Evolutionary conservation across 768 basidiomycete genomes (phyloP), one percentile per base, ranked within the genome.

Genomic region (Ramaria rubella): DNA sequence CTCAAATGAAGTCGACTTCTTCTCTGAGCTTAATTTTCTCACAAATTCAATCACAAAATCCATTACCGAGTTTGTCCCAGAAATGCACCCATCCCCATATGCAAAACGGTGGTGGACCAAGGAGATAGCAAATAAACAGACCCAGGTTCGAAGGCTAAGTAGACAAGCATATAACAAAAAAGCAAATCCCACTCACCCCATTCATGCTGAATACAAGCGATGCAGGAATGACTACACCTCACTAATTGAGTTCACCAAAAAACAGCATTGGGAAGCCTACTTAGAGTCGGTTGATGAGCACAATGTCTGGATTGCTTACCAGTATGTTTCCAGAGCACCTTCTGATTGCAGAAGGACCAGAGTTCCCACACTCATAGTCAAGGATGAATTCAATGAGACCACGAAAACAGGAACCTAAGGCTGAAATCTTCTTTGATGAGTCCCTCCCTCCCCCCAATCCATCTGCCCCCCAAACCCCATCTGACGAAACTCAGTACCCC

Each of bases 61-160:
- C n/a, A n/a, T n/a, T n/a, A n/a, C n/a, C n/a, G n/a, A n/a, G n/a
- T n/a, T n/a, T n/a, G n/a, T n/a, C n/a, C n/a, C n/a, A n/a, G n/a
- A n/a, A n/a, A n/a, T n/a, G n/a, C n/a, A n/a, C n/a, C n/a, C n/a
- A n/a, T n/a, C n/a, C n/a, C n/a, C n/a, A n/a, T n/a, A 73, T 49
- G 26, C 57, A 3, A 72, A 72, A 29, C 21, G 64, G 2, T 75
- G 72, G 74, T 75, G 67, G 69, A 64, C 53, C 7, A 45, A 58
- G 14, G 69, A 70, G 0, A 68, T 77, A 2, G 52, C 52, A 0
- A 49, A 60, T 0, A 27, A 62, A 23, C 63, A 63, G 11, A 61
- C 52, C 7, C 34, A 62, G 4, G 50, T 60, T 0, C 58, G 64
- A 6, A 57, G 61, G 45, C 34, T 68, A 15, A 58, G 62, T 3